Evolutionary conservation across 768 basidiomycete species (phyloP).

Genomic region (Tephrocybe sp.): DNA sequence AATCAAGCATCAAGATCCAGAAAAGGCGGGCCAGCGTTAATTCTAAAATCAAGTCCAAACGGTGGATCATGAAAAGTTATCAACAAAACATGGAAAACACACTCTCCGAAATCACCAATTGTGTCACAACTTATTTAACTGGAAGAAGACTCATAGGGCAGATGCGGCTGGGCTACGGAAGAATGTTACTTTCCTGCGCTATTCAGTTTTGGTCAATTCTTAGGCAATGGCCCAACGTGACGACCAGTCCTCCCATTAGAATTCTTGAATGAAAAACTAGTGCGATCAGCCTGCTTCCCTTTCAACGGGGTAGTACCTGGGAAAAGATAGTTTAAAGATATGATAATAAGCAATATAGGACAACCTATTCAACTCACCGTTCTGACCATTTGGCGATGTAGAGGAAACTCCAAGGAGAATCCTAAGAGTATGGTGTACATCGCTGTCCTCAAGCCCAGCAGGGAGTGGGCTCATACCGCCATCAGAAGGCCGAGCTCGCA

Average conservation of each 20-base stretch:
- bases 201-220: neutral
- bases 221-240: conserved; percentile 9
- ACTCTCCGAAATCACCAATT: too few relatives aligned
- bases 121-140: too few relatives aligned
- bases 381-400: conserved; percentile 1
- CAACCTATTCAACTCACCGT: conserved; percentile 4
- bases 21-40: too few relatives aligned
- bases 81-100: too few relatives aligned
- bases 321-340: neutral
- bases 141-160: too few relatives aligned
- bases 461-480: conserved; percentile 35
- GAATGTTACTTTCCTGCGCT: neutral
- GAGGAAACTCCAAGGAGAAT: conserved; percentile 10
- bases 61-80: too few relatives aligned
- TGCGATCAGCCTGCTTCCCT: neutral
- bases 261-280: conserved; percentile 2
- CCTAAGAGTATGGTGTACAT: conserved; percentile 33
- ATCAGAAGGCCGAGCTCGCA: conserved; percentile 28
- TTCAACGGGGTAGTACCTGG: conserved; percentile 6
- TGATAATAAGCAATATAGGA: neutral
- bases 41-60: too few relatives aligned
- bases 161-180: neutral
- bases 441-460: conserved; percentile 25
- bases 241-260: conserved; percentile 16
- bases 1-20: too few relatives aligned